Percentiles rank a stretch among this genome's conserved stretches.
These are phyloP conservation scores for Diplodia sapinea DNA, from an alignment of 2,329 filamentous ascomycete genomes.

Conservation along the genomic window DNA sequence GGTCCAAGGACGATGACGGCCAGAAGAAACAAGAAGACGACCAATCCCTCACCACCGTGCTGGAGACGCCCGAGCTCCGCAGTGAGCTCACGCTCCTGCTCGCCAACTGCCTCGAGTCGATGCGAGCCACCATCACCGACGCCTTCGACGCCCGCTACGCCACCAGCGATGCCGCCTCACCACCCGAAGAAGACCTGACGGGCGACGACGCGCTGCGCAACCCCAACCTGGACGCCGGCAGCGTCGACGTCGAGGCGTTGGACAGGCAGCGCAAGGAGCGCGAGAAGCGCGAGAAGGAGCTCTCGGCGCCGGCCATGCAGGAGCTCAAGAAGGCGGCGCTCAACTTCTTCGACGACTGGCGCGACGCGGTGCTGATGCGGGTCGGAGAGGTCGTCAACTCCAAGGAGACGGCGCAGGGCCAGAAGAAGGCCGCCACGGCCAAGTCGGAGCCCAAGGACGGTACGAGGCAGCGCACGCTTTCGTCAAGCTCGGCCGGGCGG, in stretches of 20 bases:
- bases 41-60: constrained; percentile 38
- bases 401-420: constrained; percentile 40
- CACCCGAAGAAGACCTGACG: constrained; percentile 40
- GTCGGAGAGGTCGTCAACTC: constrained; percentile 68
- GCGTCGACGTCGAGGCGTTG: constrained; percentile 34
- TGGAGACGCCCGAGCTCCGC: constrained; percentile 51
- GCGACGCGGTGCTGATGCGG: constrained; percentile 70
- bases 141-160: constrained; percentile 44
- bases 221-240: constrained; percentile 33
- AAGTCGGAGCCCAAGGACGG: constrained; percentile 31
- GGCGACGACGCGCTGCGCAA: constrained; percentile 37
- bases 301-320: constrained; percentile 58
- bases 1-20: constrained; percentile 15
- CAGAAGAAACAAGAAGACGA: constrained; percentile 5
- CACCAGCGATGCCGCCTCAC: constrained; percentile 34
- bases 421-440: constrained; percentile 39
- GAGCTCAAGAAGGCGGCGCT: constrained; percentile 74
- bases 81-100: constrained; percentile 55
- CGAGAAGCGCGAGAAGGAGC: constrained; percentile 54
- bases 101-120: constrained; percentile 52
- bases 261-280: constrained; percentile 41
- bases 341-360: constrained; percentile 80
- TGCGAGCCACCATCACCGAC: constrained; percentile 49
- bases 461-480: constrained; percentile 30
- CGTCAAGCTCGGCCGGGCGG: constrained; percentile 26